Percentiles rank a stretch among this genome's conserved stretches.
Evolutionary conservation across 1,284 basidiomycete genomes (phyloP).

Genomic region (Ustilago bromivora): DNA sequence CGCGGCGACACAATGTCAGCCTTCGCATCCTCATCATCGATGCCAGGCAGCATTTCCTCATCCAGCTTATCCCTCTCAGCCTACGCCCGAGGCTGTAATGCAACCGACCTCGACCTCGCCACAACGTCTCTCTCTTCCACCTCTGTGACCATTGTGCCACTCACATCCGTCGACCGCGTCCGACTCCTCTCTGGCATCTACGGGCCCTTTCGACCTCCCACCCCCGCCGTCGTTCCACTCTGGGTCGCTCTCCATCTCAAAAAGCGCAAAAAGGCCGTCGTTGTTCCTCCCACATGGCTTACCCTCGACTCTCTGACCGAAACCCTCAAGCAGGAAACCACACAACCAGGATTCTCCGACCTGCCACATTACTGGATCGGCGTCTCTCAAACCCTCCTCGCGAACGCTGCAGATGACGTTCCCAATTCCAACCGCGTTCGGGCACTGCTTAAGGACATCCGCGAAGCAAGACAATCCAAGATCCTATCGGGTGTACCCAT

Average conservation of each 20-base stretch:
- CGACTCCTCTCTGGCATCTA: conserved; percentile 72
- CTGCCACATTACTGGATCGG: conserved; percentile 70
- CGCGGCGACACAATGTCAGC: conserved; percentile 14
- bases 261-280: conserved; percentile 90
- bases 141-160: conserved; percentile 59
- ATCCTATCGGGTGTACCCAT: conserved; percentile 81
- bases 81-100: conserved; percentile 17
- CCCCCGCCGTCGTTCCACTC: conserved; percentile 83
- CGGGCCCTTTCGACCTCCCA: conserved; percentile 90
- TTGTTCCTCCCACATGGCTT: conserved; percentile 90
- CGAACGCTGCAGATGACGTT: conserved; percentile 83
- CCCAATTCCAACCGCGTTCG: conserved; percentile 83
- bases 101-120: conserved; percentile 48
- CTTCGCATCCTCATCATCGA: conserved; percentile 16
- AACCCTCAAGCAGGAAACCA: conserved; percentile 66
- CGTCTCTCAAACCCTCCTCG: conserved; percentile 28
- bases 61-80: conserved; percentile 25
- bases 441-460: conserved; percentile 88
- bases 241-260: conserved; percentile 97
- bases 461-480: conserved; percentile 93
- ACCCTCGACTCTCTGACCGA: conserved; percentile 82
- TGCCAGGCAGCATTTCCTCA: conserved; percentile 19
- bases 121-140: conserved; percentile 51
- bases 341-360: conserved; percentile 60
- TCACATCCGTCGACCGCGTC: conserved; percentile 62